Conservation (phyloP, 1,284 basidiomycete species). For the Boletus semigastroideus region DNA sequence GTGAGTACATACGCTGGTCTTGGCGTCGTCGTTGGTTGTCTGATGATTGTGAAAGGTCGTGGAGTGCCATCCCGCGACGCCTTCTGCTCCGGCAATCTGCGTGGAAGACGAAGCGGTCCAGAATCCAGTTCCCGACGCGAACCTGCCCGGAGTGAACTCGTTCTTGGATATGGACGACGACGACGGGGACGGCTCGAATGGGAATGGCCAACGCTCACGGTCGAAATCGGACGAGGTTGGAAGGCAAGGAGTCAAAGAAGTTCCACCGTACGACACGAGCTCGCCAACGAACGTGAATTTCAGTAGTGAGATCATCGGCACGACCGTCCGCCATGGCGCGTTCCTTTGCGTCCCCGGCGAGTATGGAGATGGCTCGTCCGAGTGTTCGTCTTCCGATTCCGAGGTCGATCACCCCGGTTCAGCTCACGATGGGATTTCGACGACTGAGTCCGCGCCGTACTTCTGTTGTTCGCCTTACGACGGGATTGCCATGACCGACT, state of each 20-base stretch:
- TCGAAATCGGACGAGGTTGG: not conserved
- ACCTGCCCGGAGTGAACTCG: slow-evolving; percentile 13
- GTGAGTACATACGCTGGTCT: slow-evolving; percentile 6
- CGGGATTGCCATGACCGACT: not conserved
- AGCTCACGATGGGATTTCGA: not conserved
- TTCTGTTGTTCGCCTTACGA: not conserved
- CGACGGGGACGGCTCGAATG: not conserved
- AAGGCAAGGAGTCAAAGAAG: not conserved
- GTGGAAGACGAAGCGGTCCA: slow-evolving; percentile 23
- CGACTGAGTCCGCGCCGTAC: not conserved
- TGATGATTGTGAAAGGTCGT: slow-evolving; percentile 11
- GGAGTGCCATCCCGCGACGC: slow-evolving; percentile 18
- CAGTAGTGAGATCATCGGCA: slow-evolving; percentile 18
- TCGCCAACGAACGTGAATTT: slow-evolving; percentile 9
- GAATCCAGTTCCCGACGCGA: not conserved
- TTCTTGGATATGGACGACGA: slow-evolving; percentile 18
- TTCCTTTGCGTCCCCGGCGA: slow-evolving; percentile 15
- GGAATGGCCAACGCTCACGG: not conserved
- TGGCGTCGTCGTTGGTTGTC: not conserved
- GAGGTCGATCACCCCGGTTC: not conserved
- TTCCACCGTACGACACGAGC: slow-evolving; percentile 23
- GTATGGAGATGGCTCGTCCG: not conserved
- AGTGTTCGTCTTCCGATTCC: not conserved
- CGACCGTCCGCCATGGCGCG: slow-evolving; percentile 6
- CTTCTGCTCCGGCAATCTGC: slow-evolving; percentile 18